These are phyloP conservation scores for Anisodus tanguticus DNA, from an alignment of 257 asterid species.

Conservation along the genomic window DNA sequence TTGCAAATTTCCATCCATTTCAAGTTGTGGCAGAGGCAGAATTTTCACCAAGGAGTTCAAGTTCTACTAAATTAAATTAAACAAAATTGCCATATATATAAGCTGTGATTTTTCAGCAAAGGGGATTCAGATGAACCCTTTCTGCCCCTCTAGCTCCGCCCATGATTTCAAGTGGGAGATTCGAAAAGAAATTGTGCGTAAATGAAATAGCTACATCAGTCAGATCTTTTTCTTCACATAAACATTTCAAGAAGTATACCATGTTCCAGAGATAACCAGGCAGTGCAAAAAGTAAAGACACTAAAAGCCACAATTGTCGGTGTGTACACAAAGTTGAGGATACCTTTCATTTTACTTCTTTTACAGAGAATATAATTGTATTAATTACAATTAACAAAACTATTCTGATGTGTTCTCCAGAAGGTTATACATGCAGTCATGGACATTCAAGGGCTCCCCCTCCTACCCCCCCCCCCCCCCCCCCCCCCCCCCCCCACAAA, in stretches of 20 bases:
- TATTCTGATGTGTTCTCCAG: conserved; percentile 16
- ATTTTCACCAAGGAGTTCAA: no score
- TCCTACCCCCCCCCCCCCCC: neutral
- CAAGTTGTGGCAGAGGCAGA: neutral
- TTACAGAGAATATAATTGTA: conserved; percentile 29
- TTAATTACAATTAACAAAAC: conserved; percentile 30
- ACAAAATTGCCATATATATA: no score
- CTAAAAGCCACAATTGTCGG: neutral
- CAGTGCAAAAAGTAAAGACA: neutral
- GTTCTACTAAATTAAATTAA: no score
- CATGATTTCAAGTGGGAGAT: neutral
- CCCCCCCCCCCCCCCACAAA: neutral
- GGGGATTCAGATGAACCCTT: no score
- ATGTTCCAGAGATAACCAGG: neutral
- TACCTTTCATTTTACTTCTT: conserved; percentile 13
- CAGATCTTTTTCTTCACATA: neutral
- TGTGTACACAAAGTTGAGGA: neutral
- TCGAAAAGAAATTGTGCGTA: neutral
- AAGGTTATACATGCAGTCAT: conserved; percentile 24
- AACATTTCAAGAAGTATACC: neutral
- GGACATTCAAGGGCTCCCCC: neutral
- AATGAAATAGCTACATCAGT: no score
- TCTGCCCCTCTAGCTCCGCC: no score
- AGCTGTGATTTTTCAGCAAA: no score
- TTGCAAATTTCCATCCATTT: neutral